Evolutionary conservation across 2,329 filamentous ascomycete species (phyloP).

Genomic region (Talaromyces verruculosus): DNA sequence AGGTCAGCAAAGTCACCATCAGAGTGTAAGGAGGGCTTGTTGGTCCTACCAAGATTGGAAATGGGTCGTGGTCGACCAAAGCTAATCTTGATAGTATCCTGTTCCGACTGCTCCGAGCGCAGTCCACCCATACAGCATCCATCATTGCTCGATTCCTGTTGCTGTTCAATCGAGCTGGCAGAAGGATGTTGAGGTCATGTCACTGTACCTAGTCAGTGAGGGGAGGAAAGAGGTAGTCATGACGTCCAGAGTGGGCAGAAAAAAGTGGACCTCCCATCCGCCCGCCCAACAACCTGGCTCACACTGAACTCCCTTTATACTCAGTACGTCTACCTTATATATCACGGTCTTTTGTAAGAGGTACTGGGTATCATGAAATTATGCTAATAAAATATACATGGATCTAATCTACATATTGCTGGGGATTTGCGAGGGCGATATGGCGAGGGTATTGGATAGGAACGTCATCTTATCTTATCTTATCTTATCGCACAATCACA

Average conservation of each 20-base stretch:
- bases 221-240: constrained; percentile 7
- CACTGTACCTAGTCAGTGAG: too few relatives aligned
- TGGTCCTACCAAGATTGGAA: neutral
- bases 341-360: too few relatives aligned
- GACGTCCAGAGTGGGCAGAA: neutral
- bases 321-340: too few relatives aligned
- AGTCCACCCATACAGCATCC: neutral
- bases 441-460: too few relatives aligned
- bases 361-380: too few relatives aligned
- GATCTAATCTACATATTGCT: too few relatives aligned
- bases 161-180: neutral
- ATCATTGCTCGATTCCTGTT: neutral
- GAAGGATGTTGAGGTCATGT: neutral
- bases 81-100: neutral
- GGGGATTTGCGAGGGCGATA: too few relatives aligned
- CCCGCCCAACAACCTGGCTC: too few relatives aligned
- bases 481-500: neutral
- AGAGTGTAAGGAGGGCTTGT: neutral
- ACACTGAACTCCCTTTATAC: neutral
- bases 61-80: neutral
- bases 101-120: neutral
- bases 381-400: too few relatives aligned
- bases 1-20: neutral
- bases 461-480: neutral
- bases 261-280: too few relatives aligned